Base-by-base conservation (phyloP, 495 filamentous ascomycete species). In the Talaromyces thailandensis region DNA sequence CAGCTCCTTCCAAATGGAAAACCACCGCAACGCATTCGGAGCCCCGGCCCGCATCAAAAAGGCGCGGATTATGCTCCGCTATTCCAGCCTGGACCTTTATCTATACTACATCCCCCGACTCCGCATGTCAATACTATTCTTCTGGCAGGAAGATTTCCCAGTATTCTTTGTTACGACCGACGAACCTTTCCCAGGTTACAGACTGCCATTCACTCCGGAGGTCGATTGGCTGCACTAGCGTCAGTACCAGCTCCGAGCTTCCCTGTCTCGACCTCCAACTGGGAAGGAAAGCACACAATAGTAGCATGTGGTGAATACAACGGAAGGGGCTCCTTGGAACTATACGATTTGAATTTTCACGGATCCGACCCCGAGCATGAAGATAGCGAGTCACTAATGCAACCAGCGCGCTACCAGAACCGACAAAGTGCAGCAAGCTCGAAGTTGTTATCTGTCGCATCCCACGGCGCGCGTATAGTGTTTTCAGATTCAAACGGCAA, bases 281-380 rank as follows among this genome's bases (percentile, higher is more conserved):
- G 61, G 6, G 76, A 75, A 8, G 80, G 82, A 2, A 80, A 81
- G 11, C 78, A 84, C 58, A 88, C 84, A 5, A 74, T 98, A 45
- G 84, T 93, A 35, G 92, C 92, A 18, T 90, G 88, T 62, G 93
- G 92, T n/a, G 92, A 96, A 70, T 98, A 98, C 74, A 95, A 95
- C 63, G 91, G 90, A 21, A 88, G 93, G 68, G 93, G 93, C 6
- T 92, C 90, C 0, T 78, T 98, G 9, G 93, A 98, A 68, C 75
- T 96, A n/a, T 96, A 96, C 71, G 84, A 84, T 56, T 73, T 94
- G 9, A 67, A 66, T 6, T 63, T 74, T 71, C 6, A 52, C 60
- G 9, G 65, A 68, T 63, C 79, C 35, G 68, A 69, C n/a, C 65
- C 67, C 14, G 40, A 67, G 28, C 58, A 71, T 25, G 28, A 48